These are phyloP conservation scores for Yamadazyma sp. DNA, from an alignment of 805 yeast genomes.

Conservation along the genomic window DNA sequence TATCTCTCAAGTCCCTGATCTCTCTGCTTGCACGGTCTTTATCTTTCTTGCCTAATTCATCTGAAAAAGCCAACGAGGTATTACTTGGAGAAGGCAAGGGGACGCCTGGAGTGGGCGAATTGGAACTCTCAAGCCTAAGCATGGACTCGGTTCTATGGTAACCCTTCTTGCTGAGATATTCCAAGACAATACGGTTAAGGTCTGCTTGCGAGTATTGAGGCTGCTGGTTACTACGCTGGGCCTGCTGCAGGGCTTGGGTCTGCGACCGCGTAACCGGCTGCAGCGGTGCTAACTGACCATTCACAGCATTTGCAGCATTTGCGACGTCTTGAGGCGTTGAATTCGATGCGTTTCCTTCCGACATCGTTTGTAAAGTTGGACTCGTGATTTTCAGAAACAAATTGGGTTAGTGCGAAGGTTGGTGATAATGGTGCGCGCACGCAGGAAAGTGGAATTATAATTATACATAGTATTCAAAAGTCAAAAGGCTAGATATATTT, in stretches of 20 bases:
- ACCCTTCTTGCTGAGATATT: slow-evolving; percentile 90
- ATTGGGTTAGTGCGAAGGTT: slow-evolving; percentile 7
- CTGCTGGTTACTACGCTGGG: slow-evolving; percentile 22
- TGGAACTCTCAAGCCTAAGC: slow-evolving; percentile 81
- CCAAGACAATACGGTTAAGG: slow-evolving; percentile 86
- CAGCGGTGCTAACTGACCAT: neutral
- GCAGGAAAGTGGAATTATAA: neutral
- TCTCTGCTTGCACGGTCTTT: slow-evolving; percentile 31
- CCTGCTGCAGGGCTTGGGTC: slow-evolving; percentile 13
- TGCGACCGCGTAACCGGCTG: slow-evolving; percentile 18
- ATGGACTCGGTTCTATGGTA: slow-evolving; percentile 92
- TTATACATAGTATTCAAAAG: too few relatives aligned
- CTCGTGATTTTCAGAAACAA: slow-evolving; percentile 2
- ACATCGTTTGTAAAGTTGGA: slow-evolving; percentile 3
- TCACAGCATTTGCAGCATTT: neutral
- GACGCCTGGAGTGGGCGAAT: slow-evolving; percentile 52
- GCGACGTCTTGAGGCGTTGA: slow-evolving; percentile 3
- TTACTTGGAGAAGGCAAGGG: slow-evolving; percentile 51
- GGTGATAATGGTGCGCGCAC: slow-evolving; percentile 7
- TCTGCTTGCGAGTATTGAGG: slow-evolving; percentile 76
- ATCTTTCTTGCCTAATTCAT: slow-evolving; percentile 29
- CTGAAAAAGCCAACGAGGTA: slow-evolving; percentile 33
- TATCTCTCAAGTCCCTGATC: slow-evolving; percentile 35
- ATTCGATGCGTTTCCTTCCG: slow-evolving; percentile 7
- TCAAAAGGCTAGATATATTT: too few relatives aligned